Conservation (phyloP, 805 yeast genomes). For the Starmerella ratchasimensis region DNA sequence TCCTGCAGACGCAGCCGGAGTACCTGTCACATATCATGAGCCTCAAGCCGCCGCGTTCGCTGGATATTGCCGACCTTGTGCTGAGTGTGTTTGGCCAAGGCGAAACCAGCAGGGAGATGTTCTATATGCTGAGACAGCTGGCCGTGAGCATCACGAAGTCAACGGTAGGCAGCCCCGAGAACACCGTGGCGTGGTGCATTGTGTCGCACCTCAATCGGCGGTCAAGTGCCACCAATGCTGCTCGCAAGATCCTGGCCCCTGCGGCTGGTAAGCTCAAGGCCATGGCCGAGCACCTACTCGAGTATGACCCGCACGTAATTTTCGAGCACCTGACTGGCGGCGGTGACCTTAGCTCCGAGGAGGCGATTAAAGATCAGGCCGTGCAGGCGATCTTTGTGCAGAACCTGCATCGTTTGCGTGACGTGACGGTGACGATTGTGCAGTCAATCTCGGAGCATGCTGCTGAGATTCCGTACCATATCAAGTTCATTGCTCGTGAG, state of each 20-base stretch:
- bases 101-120: slow-evolving; percentile 53
- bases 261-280: slow-evolving; percentile 24
- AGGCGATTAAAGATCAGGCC: slow-evolving; percentile 67
- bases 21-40: slow-evolving; percentile 47
- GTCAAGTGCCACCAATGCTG: slow-evolving; percentile 15
- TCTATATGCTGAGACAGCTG: slow-evolving; percentile 47
- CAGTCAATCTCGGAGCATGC: slow-evolving; percentile 36
- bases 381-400: slow-evolving; percentile 56
- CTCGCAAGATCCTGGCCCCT: slow-evolving; percentile 28
- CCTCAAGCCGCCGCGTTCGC: slow-evolving; percentile 10
- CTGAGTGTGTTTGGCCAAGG: slow-evolving; percentile 27
- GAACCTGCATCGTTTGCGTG: slow-evolving; percentile 65
- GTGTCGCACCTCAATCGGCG: slow-evolving; percentile 12
- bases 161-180: slow-evolving; percentile 12
- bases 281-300: slow-evolving; percentile 42
- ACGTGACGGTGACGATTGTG: slow-evolving; percentile 48
- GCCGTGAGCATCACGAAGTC: slow-evolving; percentile 19
- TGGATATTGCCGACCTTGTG: slow-evolving; percentile 22
- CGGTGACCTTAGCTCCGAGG: slow-evolving; percentile 37
- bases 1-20: slow-evolving; percentile 69
- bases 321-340: slow-evolving; percentile 22
- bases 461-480: slow-evolving; percentile 38
- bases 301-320: slow-evolving; percentile 56
- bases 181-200: slow-evolving; percentile 14
- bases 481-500: slow-evolving; percentile 42